Conservation (phyloP, 192 early-diverging fungal genomes). For the Backusella morwellensis region DNA sequence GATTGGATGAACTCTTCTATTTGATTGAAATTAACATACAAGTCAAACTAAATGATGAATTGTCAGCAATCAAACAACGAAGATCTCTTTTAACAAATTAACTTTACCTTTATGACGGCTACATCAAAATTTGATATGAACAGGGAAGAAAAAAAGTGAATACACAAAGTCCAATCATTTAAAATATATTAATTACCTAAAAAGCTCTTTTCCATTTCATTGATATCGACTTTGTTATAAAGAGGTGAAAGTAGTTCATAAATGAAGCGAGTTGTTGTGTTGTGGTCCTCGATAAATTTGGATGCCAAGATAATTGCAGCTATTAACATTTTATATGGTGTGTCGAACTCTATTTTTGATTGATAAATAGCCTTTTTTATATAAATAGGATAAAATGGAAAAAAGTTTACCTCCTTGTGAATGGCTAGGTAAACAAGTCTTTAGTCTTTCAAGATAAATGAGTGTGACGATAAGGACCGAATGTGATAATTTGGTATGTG, state of each 20-base stretch:
- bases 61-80: neutral
- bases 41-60: neutral
- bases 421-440: constrained; percentile 46
- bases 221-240: constrained; percentile 24
- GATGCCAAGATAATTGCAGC: constrained; percentile 35
- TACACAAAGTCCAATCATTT: neutral
- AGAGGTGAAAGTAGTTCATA: constrained; percentile 21
- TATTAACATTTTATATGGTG: constrained; percentile 36
- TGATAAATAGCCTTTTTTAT: neutral
- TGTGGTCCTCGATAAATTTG: constrained; percentile 33
- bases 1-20: neutral
- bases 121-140: neutral
- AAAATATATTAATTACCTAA: constrained; percentile 15
- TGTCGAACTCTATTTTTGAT: constrained; percentile 32
- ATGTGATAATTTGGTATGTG: constrained; percentile 25
- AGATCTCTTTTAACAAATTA: neutral
- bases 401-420: constrained; percentile 14
- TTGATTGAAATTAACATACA: neutral
- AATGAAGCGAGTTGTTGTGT: constrained; percentile 15
- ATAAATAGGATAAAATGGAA: neutral
- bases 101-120: neutral
- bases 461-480: constrained; percentile 48
- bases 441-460: constrained; percentile 68
- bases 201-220: constrained; percentile 39
- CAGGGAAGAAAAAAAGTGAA: neutral